Evolutionary conservation across 2,329 filamentous ascomycete species (phyloP).

Genomic region (Epicoccum sorghinum): DNA sequence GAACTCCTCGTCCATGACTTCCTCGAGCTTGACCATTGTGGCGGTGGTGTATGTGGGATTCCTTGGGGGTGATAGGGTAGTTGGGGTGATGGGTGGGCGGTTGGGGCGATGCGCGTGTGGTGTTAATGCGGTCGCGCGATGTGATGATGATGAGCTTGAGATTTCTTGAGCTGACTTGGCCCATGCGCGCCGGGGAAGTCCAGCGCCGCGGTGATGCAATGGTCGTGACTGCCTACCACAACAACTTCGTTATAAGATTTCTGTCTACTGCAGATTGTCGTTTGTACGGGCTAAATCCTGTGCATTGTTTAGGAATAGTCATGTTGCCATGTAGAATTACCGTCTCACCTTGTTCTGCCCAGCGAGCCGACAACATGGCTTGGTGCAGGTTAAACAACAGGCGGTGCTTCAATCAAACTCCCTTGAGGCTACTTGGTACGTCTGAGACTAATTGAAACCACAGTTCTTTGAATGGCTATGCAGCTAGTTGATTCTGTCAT

Average conservation of each 20-base stretch:
- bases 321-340: too few relatives aligned
- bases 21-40: slow-evolving; percentile 93
- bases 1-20: slow-evolving; percentile 97
- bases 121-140: slow-evolving; percentile 1
- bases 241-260: background rate
- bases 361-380: too few relatives aligned
- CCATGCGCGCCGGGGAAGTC: background rate
- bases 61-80: background rate
- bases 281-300: too few relatives aligned
- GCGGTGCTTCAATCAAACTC: too few relatives aligned
- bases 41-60: slow-evolving; percentile 11
- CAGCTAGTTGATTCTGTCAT: too few relatives aligned
- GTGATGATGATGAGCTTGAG: slow-evolving; percentile 17
- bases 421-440: too few relatives aligned
- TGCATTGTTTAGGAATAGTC: too few relatives aligned
- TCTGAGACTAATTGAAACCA: too few relatives aligned
- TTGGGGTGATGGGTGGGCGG: background rate
- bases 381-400: too few relatives aligned
- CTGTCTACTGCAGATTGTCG: background rate
- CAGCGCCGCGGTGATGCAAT: slow-evolving; percentile 2
- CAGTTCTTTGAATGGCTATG: too few relatives aligned
- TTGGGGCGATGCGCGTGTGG: slow-evolving; percentile 5
- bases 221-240: background rate
- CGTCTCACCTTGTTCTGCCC: too few relatives aligned
- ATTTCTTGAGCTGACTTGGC: slow-evolving; percentile 12